Conservation (phyloP, 1,284 basidiomycete species). For the Stereum hirsutum region DNA sequence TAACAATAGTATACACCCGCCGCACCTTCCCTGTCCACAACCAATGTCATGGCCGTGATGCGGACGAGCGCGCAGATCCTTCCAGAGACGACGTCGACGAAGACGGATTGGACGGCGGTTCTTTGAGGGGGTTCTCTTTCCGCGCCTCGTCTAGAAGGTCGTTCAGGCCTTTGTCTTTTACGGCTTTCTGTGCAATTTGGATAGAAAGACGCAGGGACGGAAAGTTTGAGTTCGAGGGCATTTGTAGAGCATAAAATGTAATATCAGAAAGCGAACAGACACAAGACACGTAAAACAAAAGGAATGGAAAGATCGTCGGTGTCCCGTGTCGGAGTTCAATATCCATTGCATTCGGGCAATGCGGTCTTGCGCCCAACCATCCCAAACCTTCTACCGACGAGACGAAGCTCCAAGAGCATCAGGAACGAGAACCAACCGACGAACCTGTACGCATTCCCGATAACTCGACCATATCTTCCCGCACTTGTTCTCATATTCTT, state of each 20-base stretch:
- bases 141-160: constrained; percentile 73
- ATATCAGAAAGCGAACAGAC: neutral
- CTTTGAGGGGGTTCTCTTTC: constrained; percentile 69
- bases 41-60: too few relatives aligned
- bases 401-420: neutral
- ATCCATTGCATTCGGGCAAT: too few relatives aligned
- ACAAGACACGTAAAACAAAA: neutral
- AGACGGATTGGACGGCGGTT: constrained; percentile 24
- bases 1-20: too few relatives aligned
- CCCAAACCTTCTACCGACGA: too few relatives aligned
- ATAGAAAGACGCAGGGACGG: neutral
- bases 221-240: constrained; percentile 1
- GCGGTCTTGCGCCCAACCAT: too few relatives aligned
- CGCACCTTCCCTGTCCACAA: too few relatives aligned
- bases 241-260: neutral
- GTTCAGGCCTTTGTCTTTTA: constrained; percentile 72
- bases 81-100: too few relatives aligned
- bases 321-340: too few relatives aligned
- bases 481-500: constrained; percentile 78
- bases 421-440: constrained; percentile 7
- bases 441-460: constrained; percentile 69
- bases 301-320: too few relatives aligned
- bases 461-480: constrained; percentile 77
- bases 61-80: too few relatives aligned
- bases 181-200: constrained; percentile 53